Base-by-base conservation (phyloP, 345 rosid species). In the Acer yangbiense region DNA sequence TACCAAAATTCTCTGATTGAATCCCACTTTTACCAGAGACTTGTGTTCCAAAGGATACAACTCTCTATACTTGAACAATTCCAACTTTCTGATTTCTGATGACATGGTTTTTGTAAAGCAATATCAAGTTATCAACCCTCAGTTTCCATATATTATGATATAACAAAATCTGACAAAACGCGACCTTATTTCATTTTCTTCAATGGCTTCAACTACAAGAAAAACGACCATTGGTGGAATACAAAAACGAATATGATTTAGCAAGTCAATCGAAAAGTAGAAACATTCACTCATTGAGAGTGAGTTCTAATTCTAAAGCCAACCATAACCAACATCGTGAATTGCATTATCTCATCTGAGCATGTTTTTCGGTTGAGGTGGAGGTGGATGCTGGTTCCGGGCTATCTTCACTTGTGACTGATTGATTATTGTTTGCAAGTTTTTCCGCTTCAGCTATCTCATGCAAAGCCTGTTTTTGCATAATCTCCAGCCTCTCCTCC, bases 401-500 rank as follows among this genome's bases (percentile, higher is more conserved):
- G 69, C 65, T 60, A 29, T 65, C 50, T 65, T 79, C 79, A 71
- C 83, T 61, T 55, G 74, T 43, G 32, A 84, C 83, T 50, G 75
- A 66, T 62, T 50, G 57, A 17, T 61, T 78, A 18, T 12, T 21
- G 0, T 69, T 83, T 48, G 87, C 87, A 4, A 62, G 69, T 79
- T 76, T 90, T 78, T 87, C 89, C 12, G 88, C 86, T 80, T 93
- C 89, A 70, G 81, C 88, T 74, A 81, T 86, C 83, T 91, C 91
- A 32, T 85, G 77, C 80, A 91, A 68, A 54, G 94, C 85, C 76
- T 89, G 89, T 68, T 79, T 73, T 72, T 91, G 94, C 89, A 94
- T 85, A 21, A 91, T 76, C 32, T 67, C 75, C 88, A 90, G 77
- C 98, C 90, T 87, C 76, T 87, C 87, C 71, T 82, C 88, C 97